Evolutionary conservation across 495 filamentous ascomycete genomes (phyloP).

Genomic region (Talaromyces trachyspermus): DNA sequence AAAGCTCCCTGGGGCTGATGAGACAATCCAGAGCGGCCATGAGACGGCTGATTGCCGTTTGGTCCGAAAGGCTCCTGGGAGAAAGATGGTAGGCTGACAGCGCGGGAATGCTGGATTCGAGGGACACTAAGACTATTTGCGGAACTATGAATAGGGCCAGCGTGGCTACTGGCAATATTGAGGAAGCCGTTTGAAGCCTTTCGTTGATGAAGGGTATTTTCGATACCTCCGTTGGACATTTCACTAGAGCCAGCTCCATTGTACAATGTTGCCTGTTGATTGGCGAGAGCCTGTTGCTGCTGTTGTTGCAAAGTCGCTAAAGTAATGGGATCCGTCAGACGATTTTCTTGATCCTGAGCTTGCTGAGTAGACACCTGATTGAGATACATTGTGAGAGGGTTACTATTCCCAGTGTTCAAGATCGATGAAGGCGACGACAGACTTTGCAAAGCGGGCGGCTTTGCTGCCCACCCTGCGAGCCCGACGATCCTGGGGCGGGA

Average conservation of each 20-base stretch:
- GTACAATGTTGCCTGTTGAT: constrained; percentile 47
- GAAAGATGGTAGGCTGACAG: constrained; percentile 75
- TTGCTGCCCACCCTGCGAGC: constrained; percentile 44
- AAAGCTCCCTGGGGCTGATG: constrained; percentile 51
- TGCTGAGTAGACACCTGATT: constrained; percentile 77
- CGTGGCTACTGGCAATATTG: constrained; percentile 57
- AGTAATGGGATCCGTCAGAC: constrained; percentile 40
- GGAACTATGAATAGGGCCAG: constrained; percentile 50
- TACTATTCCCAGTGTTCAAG: constrained; percentile 71
- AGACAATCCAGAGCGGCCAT: constrained; percentile 36
- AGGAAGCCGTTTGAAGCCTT: constrained; percentile 49
- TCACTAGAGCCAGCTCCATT: constrained; percentile 45
- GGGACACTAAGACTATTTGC: constrained; percentile 49
- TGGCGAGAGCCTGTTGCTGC: constrained; percentile 38
- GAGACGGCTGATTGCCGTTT: constrained; percentile 30
- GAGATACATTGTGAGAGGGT: constrained; percentile 92
- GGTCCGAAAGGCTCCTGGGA: constrained; percentile 53
- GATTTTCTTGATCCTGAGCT: constrained; percentile 54
- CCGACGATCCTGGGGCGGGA: constrained; percentile 48
- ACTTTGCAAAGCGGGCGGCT: constrained; percentile 44
- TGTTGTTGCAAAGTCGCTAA: constrained; percentile 56
- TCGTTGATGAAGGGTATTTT: constrained; percentile 44
- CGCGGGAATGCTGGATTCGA: constrained; percentile 71
- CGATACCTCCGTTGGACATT: constrained; percentile 46
- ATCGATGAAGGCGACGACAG: constrained; percentile 58